Evolutionary conservation across 2,329 filamentous ascomycete genomes (phyloP).

Genomic region (Pyricularia grisea): DNA sequence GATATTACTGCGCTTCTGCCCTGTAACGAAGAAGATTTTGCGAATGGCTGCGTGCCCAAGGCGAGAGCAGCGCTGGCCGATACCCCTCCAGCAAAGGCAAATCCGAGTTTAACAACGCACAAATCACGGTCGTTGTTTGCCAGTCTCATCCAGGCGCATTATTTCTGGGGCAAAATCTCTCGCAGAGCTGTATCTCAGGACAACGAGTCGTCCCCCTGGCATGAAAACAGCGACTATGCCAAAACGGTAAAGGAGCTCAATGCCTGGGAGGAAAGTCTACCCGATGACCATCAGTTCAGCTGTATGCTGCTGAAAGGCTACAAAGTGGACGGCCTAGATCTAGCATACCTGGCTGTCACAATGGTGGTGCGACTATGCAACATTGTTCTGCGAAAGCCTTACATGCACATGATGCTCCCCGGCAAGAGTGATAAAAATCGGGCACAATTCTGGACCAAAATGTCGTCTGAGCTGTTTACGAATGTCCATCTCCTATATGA

Average conservation of each 20-base stretch:
- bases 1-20: constrained; percentile 47
- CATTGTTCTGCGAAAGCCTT: constrained; percentile 45
- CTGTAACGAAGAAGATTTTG: constrained; percentile 42
- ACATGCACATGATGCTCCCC: constrained; percentile 37
- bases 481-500: constrained; percentile 35
- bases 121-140: constrained; percentile 43
- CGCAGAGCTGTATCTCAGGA: constrained; percentile 34
- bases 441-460: constrained; percentile 25
- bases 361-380: constrained; percentile 47
- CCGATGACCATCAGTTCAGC: constrained; percentile 38
- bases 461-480: constrained; percentile 34
- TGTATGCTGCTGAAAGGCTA: constrained; percentile 30
- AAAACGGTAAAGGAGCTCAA: constrained; percentile 30
- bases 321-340: constrained; percentile 36
- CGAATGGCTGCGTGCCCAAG: constrained; percentile 32
- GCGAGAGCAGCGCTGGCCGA: constrained; percentile 44
- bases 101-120: constrained; percentile 32
- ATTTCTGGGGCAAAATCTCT: constrained; percentile 43
- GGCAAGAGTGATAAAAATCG: constrained; percentile 7
- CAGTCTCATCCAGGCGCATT: constrained; percentile 43
- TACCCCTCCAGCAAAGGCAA: constrained; percentile 37
- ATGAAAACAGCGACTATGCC: constrained; percentile 36
- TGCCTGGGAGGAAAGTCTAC: constrained; percentile 39
- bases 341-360: constrained; percentile 45
- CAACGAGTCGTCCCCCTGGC: constrained; percentile 35